A percentile compares a stretch with the other conserved stretches of the same genome.
phyloP scores from a whole-genome alignment of 805 yeast genomes.

The Kodamaea laetipori region DNA sequence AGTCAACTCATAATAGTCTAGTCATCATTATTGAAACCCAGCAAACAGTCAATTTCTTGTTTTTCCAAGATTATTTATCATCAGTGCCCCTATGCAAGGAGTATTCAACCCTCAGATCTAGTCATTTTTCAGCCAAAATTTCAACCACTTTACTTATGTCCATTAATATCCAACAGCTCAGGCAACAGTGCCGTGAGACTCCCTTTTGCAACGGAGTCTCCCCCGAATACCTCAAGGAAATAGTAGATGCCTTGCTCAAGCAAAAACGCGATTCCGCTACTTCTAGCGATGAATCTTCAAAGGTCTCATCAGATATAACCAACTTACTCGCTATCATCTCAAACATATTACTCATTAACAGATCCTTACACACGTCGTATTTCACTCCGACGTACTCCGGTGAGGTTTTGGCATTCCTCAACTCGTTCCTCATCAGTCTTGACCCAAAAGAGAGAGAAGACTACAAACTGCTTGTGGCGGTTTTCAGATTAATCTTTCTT shows the following conservation, averaged over 20 bases:
- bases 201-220: slow-evolving; percentile 19
- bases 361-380: slow-evolving; percentile 20
- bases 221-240: slow-evolving; percentile 7
- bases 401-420: slow-evolving; percentile 12
- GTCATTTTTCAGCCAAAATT: no score
- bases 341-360: slow-evolving; percentile 29
- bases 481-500: slow-evolving; percentile 27
- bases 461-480: slow-evolving; percentile 21
- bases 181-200: slow-evolving; percentile 19
- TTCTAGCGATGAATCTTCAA: no score
- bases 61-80: no score
- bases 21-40: no score
- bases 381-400: slow-evolving; percentile 24
- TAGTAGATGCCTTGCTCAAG: no score
- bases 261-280: no score
- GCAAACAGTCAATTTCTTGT: no score
- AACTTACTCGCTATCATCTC: slow-evolving; percentile 27
- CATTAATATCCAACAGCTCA: slow-evolving; percentile 14
- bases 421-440: slow-evolving; percentile 3
- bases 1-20: no score
- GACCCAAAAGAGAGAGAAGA: slow-evolving; percentile 10
- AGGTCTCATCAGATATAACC: slow-evolving; percentile 1
- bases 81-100: no score
- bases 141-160: no score
- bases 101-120: no score